Percentiles rank a stretch among this genome's conserved stretches.
These are phyloP conservation scores for Teunomyces barrocoloradensis DNA, from an alignment of 805 yeast genomes.

Conservation along the genomic window DNA sequence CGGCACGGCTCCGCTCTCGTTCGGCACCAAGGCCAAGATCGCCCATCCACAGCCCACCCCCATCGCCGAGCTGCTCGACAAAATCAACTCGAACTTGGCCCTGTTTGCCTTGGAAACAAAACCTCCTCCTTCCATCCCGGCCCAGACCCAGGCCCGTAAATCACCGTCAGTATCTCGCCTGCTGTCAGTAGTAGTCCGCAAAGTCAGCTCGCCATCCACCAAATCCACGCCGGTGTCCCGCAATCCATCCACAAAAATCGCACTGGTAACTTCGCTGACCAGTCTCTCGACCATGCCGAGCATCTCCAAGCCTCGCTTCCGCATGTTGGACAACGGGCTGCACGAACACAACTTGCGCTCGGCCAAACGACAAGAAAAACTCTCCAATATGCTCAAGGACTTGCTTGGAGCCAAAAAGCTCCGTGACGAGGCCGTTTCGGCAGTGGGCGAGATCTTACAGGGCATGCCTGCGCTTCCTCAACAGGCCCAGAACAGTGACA, in stretches of 20 bases:
- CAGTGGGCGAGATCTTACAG: conserved; percentile 64
- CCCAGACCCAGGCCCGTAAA: neutral
- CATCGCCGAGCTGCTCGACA: conserved; percentile 8
- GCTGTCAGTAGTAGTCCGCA: conserved; percentile 6
- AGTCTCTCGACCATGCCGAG: conserved; percentile 4
- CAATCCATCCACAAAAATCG: conserved; percentile 18
- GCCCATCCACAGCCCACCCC: conserved; percentile 7
- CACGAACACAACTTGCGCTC: conserved; percentile 81
- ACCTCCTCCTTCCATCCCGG: neutral
- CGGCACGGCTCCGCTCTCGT: conserved; percentile 4
- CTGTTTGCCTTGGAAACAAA: neutral
- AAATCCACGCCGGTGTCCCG: conserved; percentile 18
- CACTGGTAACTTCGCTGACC: conserved; percentile 13
- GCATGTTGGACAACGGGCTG: conserved; percentile 60
- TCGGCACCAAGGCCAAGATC: conserved; percentile 5
- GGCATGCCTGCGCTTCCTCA: conserved; percentile 3
- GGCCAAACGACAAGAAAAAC: conserved; percentile 75
- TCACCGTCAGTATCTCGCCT: conserved; percentile 11
- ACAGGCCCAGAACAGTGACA: conserved; percentile 18
- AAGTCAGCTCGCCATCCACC: conserved; percentile 4
- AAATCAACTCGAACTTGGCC: conserved; percentile 9
- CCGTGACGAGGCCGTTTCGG: conserved; percentile 68
- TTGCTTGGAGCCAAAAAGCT: conserved; percentile 70
- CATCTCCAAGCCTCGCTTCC: conserved; percentile 45
- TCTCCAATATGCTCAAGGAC: conserved; percentile 72